Evolutionary conservation across 352 stramenopile genomes (phyloP).

Genomic region (Phytophthora citrophthora): DNA sequence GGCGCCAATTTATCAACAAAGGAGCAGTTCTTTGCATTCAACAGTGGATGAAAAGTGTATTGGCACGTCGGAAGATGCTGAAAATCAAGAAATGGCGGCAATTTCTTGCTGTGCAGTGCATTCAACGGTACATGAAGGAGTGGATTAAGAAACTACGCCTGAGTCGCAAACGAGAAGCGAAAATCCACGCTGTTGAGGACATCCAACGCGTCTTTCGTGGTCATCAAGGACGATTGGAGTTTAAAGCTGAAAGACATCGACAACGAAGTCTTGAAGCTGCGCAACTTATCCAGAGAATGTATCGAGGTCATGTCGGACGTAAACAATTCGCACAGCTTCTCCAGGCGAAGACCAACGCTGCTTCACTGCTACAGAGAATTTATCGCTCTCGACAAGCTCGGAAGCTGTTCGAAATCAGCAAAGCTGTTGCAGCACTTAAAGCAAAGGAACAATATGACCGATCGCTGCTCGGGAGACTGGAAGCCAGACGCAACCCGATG

Average conservation of each 20-base stretch:
- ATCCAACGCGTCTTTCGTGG: conserved; percentile 64
- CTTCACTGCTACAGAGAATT: conserved; percentile 51
- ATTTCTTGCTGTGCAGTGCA: conserved; percentile 47
- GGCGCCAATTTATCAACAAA: conserved; percentile 47
- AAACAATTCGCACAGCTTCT: conserved; percentile 28
- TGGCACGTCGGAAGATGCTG: conserved; percentile 48
- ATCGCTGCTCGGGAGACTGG: conserved; percentile 54
- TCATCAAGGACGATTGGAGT: conserved; percentile 34
- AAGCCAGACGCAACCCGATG: conserved; percentile 68
- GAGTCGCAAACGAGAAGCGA: conserved; percentile 39
- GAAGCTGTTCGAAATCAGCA: conserved; percentile 65
- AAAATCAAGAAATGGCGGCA: conserved; percentile 50
- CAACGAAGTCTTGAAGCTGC: conserved; percentile 37
- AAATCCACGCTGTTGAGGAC: conserved; percentile 39
- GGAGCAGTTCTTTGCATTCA: conserved; percentile 59
- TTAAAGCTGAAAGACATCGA: conserved; percentile 35
- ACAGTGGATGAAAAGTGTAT: conserved; percentile 50
- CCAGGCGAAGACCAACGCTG: conserved; percentile 42
- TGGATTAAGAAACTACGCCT: conserved; percentile 53
- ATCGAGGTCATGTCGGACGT: conserved; percentile 38
- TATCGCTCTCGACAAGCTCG: conserved; percentile 51
- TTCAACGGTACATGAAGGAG: conserved; percentile 58
- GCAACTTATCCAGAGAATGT: conserved; percentile 45
- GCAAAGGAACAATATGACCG: conserved; percentile 65
- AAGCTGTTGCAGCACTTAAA: conserved; percentile 54